Evolutionary conservation across 768 basidiomycete genomes (phyloP), one percentile per base, ranked within the genome.

Genomic region (Tricholoma matsutake): DNA sequence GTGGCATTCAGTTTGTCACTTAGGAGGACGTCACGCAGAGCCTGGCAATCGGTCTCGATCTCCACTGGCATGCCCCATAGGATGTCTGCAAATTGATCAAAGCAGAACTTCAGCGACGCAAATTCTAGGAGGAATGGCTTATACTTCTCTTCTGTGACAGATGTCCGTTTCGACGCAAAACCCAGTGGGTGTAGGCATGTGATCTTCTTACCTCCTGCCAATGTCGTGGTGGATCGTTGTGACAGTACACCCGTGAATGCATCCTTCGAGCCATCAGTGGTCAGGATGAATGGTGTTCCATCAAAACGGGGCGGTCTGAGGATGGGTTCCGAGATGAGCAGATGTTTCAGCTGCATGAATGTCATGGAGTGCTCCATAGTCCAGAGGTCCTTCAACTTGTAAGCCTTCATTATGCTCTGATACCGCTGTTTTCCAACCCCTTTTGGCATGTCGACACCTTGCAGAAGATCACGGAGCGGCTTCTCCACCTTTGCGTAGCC

Each of bases 221-320:
- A 51, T 6, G 52, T 58, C 16, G 63, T 64, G 11, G 59, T 58
- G 25, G 67, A 56, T 2, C 54, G 35, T 57, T 79, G 78, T 1
- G 69, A 49, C 2, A 78, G 63, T 0, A 75, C 63, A 1, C 66
- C 76, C 1, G 69, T 74, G 56, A 78, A 79, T 0, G 74, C 74
- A 4, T 66, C 67, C 56, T 75, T 72, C 34, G 69, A 77, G 0
- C 72, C 76, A 61, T 80, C 77, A 0, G 73, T 73, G 0, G 73
- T 78, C 10, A 79, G 56, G 0, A 77, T 69, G 58, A 80, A 79
- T 0, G 65, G 73, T 10, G 61, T 61, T 5, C 72, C 68, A 37
- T 77, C 70, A 18, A 52, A 76, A 7, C 51, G 16, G 2, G 75
- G 72, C 0, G 62, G 41, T 14, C 58, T 1, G 0, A 74, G 54